phyloP scores from a whole-genome alignment of 371 early-diverging fungal species.

The Mucor piriformis region DNA sequence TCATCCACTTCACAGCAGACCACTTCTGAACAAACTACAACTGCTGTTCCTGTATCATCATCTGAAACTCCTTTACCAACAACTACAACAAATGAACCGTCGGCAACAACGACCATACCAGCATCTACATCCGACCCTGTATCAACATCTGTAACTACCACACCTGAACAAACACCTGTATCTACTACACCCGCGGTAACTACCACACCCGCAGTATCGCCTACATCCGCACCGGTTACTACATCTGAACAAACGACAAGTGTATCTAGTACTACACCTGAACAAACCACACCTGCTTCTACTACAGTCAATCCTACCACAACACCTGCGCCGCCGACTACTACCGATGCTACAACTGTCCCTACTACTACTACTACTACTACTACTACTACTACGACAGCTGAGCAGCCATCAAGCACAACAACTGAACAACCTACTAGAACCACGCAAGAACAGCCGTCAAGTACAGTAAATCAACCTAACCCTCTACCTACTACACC shows the following conservation, averaged over 20 bases:
- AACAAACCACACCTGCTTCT: background rate
- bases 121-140: background rate
- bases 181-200: background rate
- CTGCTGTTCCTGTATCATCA: background rate
- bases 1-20: background rate
- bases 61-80: background rate
- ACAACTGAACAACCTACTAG: background rate
- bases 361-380: background rate
- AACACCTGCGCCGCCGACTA: background rate
- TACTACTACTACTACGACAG: background rate
- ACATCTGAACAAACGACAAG: background rate
- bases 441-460: background rate
- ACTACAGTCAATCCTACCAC: background rate
- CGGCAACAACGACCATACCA: background rate
- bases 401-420: background rate
- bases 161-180: background rate
- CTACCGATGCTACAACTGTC: background rate
- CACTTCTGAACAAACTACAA: background rate
- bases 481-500: constrained; percentile 1
- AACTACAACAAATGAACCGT: background rate
- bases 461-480: too few species aligned
- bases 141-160: constrained; percentile 1
- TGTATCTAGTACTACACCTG: background rate
- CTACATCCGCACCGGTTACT: background rate
- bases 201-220: background rate